Evolutionary conservation across 2,329 filamentous ascomycete species (phyloP).

Genomic region (Coniochaeta sp.): DNA sequence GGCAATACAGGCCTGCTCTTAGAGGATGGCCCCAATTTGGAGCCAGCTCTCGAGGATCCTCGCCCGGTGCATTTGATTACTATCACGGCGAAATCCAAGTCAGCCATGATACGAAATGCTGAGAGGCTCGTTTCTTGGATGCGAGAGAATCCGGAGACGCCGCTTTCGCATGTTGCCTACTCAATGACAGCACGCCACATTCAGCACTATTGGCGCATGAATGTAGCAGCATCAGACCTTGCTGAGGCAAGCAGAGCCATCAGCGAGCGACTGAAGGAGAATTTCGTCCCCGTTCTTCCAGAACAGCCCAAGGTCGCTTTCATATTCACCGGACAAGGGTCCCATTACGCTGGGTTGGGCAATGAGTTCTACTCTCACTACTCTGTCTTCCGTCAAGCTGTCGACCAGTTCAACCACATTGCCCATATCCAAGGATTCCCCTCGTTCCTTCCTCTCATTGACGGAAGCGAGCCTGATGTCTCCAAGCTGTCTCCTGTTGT

Average conservation of each 20-base stretch:
- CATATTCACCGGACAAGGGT: conserved; percentile 51
- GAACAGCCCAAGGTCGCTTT: conserved; percentile 42
- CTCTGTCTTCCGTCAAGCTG: conserved; percentile 40
- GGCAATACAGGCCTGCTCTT: conserved; percentile 63
- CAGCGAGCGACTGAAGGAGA: conserved; percentile 31
- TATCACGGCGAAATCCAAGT: conserved; percentile 48
- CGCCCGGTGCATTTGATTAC: conserved; percentile 52
- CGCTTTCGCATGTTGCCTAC: conserved; percentile 54
- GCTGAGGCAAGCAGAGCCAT: conserved; percentile 35
- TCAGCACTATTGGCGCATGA: conserved; percentile 51
- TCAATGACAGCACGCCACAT: conserved; percentile 60
- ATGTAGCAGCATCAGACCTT: conserved; percentile 33
- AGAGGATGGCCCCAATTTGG: conserved; percentile 47
- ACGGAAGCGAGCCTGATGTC: conserved; percentile 35
- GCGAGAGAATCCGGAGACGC: conserved; percentile 40
- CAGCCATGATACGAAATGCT: conserved; percentile 52
- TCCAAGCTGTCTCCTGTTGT: conserved; percentile 39
- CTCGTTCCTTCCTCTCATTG: conserved; percentile 44
- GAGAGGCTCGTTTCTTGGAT: conserved; percentile 48
- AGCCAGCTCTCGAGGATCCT: conserved; percentile 32
- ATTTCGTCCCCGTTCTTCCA: conserved; percentile 32
- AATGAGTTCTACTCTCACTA: conserved; percentile 41
- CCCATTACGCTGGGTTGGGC: conserved; percentile 43
- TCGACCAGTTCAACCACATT: conserved; percentile 50
- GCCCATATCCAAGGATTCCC: conserved; percentile 45